These are phyloP conservation scores for Hygrocybe coccinea DNA, from an alignment of 768 basidiomycete species.

Conservation along the genomic window DNA sequence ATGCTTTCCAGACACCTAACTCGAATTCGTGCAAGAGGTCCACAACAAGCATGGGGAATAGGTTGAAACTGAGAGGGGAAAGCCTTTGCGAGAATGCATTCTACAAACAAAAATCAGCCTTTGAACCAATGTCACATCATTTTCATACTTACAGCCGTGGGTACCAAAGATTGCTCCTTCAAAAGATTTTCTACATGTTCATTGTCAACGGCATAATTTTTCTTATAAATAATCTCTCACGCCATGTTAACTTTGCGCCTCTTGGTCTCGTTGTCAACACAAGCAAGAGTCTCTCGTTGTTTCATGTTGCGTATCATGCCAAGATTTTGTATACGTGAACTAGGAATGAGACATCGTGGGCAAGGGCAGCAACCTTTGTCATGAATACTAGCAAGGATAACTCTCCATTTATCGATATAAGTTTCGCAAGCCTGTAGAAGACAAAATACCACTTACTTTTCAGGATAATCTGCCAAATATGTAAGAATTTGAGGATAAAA, in stretches of 20 bases:
- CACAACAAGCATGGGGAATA: conserved; percentile 24
- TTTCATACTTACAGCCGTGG: conserved; percentile 19
- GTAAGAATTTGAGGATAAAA: conserved; percentile 32
- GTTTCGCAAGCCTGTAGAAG: not conserved
- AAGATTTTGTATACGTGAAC: conserved; percentile 25
- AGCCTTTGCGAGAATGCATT: conserved; percentile 17
- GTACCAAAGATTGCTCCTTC: conserved; percentile 26
- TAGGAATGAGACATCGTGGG: conserved; percentile 31
- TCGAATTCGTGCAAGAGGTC: conserved; percentile 33
- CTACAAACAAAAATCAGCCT: not conserved
- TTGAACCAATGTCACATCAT: not conserved
- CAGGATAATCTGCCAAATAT: conserved; percentile 39
- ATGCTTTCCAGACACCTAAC: conserved; percentile 12
- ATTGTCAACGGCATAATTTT: conserved; percentile 23
- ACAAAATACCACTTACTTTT: conserved; percentile 29
- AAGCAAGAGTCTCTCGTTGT: conserved; percentile 1
- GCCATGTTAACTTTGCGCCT: conserved; percentile 11
- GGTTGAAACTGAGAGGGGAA: conserved; percentile 15
- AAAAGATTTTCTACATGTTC: conserved; percentile 24
- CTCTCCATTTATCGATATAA: conserved; percentile 12
- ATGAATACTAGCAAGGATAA: conserved; percentile 32
- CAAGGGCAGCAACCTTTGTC: conserved; percentile 37
- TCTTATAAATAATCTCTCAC: conserved; percentile 24
- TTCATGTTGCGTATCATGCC: conserved; percentile 24
- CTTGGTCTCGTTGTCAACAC: conserved; percentile 10